Evolutionary conservation across 331 rosid species (phyloP).

Genomic region (Quercus phellos): DNA sequence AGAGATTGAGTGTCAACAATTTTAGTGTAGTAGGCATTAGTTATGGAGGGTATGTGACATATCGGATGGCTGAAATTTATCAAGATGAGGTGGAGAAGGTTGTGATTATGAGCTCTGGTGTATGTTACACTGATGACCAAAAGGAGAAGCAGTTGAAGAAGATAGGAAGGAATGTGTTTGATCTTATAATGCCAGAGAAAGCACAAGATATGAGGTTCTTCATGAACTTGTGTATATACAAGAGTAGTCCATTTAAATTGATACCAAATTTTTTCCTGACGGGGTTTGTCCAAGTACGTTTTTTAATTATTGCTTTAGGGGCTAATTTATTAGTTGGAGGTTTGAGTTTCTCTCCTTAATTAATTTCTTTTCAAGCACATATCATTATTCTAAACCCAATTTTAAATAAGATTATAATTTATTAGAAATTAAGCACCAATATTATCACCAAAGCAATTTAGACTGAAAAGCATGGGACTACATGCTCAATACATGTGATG

Average conservation of each 20-base stretch:
- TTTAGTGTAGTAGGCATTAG: conserved; percentile 31
- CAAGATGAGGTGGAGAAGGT: conserved; percentile 31
- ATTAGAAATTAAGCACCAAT: too few relatives aligned
- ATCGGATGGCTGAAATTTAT: conserved; percentile 31
- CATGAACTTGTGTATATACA: conserved; percentile 12
- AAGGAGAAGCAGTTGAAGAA: conserved; percentile 19
- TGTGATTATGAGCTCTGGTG: conserved; percentile 41
- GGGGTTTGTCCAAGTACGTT: conserved; percentile 17
- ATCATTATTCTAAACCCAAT: too few relatives aligned
- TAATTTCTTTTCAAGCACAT: too few relatives aligned
- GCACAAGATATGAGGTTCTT: conserved; percentile 23
- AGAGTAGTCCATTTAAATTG: conserved; percentile 14
- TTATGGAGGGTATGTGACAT: conserved; percentile 43
- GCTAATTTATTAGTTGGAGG: too few relatives aligned
- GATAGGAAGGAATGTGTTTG: conserved; percentile 21
- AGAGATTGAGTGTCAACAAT: conserved; percentile 21
- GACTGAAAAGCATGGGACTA: too few relatives aligned
- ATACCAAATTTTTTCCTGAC: conserved; percentile 28
- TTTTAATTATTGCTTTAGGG: too few relatives aligned
- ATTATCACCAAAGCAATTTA: too few relatives aligned
- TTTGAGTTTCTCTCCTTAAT: too few relatives aligned
- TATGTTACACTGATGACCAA: conserved; percentile 29
- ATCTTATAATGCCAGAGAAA: conserved; percentile 26
- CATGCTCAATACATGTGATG: too few relatives aligned
- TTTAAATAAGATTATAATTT: too few relatives aligned